These are phyloP conservation scores for Ananas comosus DNA, from an alignment of 176 grass and related monocot species.

Conservation along the genomic window DNA sequence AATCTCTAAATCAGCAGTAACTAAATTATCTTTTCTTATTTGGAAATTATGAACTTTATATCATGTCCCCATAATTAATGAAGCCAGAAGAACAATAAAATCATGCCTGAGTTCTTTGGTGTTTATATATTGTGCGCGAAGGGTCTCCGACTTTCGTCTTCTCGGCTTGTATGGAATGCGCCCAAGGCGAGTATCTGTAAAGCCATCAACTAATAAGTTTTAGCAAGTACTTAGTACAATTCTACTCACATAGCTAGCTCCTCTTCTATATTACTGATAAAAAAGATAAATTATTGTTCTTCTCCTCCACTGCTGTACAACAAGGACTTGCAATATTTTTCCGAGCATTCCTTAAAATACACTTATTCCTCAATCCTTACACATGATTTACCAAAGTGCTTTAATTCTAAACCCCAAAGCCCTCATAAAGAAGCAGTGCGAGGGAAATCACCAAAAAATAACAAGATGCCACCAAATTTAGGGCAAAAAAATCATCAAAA, in stretches of 20 bases:
- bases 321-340: no score
- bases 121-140: slow-evolving; percentile 85
- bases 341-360: no score
- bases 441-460: not conserved
- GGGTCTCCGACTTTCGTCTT: slow-evolving; percentile 86
- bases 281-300: no score
- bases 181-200: slow-evolving; percentile 39
- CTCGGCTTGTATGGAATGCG: slow-evolving; percentile 37
- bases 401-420: no score
- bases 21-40: not conserved
- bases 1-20: not conserved
- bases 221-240: not conserved
- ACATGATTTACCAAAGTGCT: no score
- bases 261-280: no score
- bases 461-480: not conserved
- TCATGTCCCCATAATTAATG: not conserved
- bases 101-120: slow-evolving; percentile 59
- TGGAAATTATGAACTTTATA: not conserved
- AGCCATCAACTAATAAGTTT: slow-evolving; percentile 11
- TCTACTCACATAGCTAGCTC: not conserved
- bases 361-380: no score
- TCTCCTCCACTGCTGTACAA: no score
- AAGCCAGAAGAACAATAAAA: slow-evolving; percentile 8
- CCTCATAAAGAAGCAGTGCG: not conserved
- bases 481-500: not conserved